A percentile compares a stretch with the other conserved stretches of the same genome.
Evolutionary conservation across 345 rosid genomes (phyloP).

Genomic region (Brassica carinata): DNA sequence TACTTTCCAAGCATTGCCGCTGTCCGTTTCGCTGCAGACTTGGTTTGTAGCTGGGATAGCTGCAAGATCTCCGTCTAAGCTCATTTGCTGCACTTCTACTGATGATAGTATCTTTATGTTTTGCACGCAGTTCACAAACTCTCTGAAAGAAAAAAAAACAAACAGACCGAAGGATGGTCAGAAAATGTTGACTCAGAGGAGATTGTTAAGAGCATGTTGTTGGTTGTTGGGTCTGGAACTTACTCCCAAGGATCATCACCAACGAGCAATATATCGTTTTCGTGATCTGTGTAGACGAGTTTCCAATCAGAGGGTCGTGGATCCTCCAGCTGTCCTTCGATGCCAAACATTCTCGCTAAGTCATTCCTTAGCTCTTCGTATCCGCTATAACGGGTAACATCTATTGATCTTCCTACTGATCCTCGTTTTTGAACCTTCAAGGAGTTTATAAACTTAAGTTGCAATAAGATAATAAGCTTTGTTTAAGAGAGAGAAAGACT

Average conservation of each 20-base stretch:
- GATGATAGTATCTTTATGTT: conserved; percentile 90
- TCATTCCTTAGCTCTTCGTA: conserved; percentile 88
- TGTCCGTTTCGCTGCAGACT: conserved; percentile 85
- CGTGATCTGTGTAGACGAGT: conserved; percentile 89
- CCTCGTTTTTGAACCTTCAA: conserved; percentile 95
- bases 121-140: conserved; percentile 73
- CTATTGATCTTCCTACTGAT: conserved; percentile 94
- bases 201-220: no score
- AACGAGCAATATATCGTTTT: conserved; percentile 88
- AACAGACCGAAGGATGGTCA: conserved; percentile 5
- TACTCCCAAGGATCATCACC: conserved; percentile 99
- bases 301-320: conserved; percentile 93
- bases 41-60: conserved; percentile 66
- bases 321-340: conserved; percentile 95
- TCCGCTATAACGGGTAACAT: conserved; percentile 76
- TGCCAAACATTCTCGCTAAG: conserved; percentile 93
- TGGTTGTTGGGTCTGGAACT: conserved; percentile 32
- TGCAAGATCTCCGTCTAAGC: conserved; percentile 90
- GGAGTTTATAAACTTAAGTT: neutral
- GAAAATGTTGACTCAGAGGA: neutral
- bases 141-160: conserved; percentile 21
- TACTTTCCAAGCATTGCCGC: conserved; percentile 87
- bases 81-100: conserved; percentile 93
- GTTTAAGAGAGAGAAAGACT: neutral
- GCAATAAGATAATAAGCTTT: neutral